These are phyloP conservation scores for Naganishia vishniacii DNA, from an alignment of 768 basidiomycete genomes.

Conservation along the genomic window DNA sequence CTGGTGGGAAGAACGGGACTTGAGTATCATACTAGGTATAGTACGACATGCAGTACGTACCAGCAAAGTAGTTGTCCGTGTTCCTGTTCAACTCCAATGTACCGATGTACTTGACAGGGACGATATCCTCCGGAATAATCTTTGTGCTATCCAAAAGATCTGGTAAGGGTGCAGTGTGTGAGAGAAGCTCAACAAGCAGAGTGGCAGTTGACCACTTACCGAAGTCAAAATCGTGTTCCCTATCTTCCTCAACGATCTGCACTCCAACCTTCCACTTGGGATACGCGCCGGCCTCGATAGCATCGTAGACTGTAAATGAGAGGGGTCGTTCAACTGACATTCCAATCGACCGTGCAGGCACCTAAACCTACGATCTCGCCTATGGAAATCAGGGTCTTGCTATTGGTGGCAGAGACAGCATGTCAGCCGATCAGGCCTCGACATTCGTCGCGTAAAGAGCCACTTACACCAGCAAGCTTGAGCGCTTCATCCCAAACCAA, in stretches of 20 bases:
- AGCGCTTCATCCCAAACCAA: conserved; percentile 85
- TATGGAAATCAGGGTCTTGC: conserved; percentile 86
- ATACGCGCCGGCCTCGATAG: conserved; percentile 64
- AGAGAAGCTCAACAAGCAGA: background rate
- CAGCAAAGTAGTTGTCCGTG: conserved; percentile 62
- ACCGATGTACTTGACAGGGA: conserved; percentile 72
- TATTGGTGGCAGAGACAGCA: background rate
- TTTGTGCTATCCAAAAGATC: conserved; percentile 84
- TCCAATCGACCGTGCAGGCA: background rate
- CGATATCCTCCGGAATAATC: conserved; percentile 73
- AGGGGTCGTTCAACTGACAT: background rate
- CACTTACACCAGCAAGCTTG: conserved; percentile 56
- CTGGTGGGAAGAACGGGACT: background rate
- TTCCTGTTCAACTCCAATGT: conserved; percentile 57
- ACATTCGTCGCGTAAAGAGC: background rate
- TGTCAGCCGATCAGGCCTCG: background rate
- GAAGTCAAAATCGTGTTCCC: conserved; percentile 77
- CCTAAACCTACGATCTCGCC: conserved; percentile 57
- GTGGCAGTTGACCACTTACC: background rate
- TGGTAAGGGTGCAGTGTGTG: background rate
- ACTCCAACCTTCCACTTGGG: conserved; percentile 77
- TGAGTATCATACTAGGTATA: background rate
- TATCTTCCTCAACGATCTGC: conserved; percentile 63
- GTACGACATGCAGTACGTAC: conserved; percentile 39
- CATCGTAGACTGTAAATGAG: conserved; percentile 57